Base-by-base conservation (phyloP, 1,284 basidiomycete species). In the Tilletia setariae region DNA sequence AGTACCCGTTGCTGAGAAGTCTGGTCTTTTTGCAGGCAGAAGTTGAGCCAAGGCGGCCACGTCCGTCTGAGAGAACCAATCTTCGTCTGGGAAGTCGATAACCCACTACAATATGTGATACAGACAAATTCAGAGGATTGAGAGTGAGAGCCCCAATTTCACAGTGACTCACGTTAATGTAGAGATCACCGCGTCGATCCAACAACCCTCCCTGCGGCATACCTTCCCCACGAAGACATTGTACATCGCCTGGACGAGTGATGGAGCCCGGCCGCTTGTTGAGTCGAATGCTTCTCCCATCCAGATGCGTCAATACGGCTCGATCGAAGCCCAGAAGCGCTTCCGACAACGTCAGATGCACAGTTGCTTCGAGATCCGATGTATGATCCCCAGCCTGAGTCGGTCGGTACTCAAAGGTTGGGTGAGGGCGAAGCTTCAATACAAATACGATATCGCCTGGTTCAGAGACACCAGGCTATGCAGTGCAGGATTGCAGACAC, bases 321-420 rank as follows among this genome's bases (percentile, higher is more conserved):
- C 79, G 67, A 30, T 76, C 74, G 66, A 79, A 76, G 35, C 81
- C 78, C 0, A 76, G 68, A 19, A 81, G 67, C 3, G 78, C 76
- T 64, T 79, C 75, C 2, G 72, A 69, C 21, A 81, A 65, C 8
- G 75, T 76, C 28, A 80, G 67, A 15, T 69, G 67, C 65, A 92
- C 88, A 42, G 87, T 89, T 1, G 90, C 88, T 44, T 92, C 85
- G 30, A 94, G 85, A 40, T 61, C 56, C 9, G 56, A 16, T 16
- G 56, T 35, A n/a, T 23, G 44, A 30, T 42, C 40, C 25, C 64
- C 64, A 9, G n/a, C 64, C 16, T 13, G 78, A 93, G 90, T 72
- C 89, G 88, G 42, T 90, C 90, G 19, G 42, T 92, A 89, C 76
- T 91, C 89, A 80, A 98, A 94, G 0, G 90, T 88, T 1, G 88